These are phyloP conservation scores for Parastagonospora nodorum DNA, from an alignment of 2,329 filamentous ascomycete species.

Conservation along the genomic window DNA sequence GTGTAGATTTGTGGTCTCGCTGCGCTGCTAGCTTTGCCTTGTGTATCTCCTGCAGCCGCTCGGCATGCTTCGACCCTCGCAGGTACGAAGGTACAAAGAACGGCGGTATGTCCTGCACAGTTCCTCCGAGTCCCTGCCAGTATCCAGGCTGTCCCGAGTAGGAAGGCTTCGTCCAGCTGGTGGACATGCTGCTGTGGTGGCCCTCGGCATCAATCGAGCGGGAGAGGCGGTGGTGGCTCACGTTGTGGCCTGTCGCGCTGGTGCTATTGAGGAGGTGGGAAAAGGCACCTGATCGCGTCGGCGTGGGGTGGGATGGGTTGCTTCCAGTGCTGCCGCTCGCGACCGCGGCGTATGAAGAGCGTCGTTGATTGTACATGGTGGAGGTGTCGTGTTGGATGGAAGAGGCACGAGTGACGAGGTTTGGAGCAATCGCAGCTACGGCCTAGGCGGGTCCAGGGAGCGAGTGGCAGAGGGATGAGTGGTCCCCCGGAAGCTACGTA, in stretches of 20 bases:
- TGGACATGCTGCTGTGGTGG: conserved; percentile 50
- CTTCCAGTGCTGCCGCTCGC: conserved; percentile 56
- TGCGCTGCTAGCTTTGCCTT: conserved; percentile 61
- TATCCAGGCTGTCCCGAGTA: conserved; percentile 56
- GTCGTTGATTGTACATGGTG: conserved; percentile 45
- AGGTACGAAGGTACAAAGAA: conserved; percentile 90
- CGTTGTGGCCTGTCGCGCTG: conserved; percentile 33
- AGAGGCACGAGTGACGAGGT: conserved; percentile 3
- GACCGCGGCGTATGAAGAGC: conserved; percentile 66
- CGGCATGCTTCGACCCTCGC: conserved; percentile 75
- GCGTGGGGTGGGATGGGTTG: conserved; percentile 39
- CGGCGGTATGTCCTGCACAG: conserved; percentile 41
- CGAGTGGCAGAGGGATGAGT: background rate
- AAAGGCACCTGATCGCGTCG: conserved; percentile 52
- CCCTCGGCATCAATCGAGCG: conserved; percentile 56
- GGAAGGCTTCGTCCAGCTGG: conserved; percentile 52
- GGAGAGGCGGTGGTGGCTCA: conserved; percentile 39
- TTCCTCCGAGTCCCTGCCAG: conserved; percentile 32
- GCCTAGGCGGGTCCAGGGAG: background rate
- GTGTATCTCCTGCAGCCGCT: conserved; percentile 73
- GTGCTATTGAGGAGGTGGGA: conserved; percentile 62
- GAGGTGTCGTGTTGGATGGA: conserved; percentile 3
- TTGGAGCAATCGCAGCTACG: conserved; percentile 1
- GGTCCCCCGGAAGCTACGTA: background rate
- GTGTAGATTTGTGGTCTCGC: conserved; percentile 48